Base-by-base conservation (phyloP, 805 yeast genomes). In the Diddensiella santjacobensis region DNA sequence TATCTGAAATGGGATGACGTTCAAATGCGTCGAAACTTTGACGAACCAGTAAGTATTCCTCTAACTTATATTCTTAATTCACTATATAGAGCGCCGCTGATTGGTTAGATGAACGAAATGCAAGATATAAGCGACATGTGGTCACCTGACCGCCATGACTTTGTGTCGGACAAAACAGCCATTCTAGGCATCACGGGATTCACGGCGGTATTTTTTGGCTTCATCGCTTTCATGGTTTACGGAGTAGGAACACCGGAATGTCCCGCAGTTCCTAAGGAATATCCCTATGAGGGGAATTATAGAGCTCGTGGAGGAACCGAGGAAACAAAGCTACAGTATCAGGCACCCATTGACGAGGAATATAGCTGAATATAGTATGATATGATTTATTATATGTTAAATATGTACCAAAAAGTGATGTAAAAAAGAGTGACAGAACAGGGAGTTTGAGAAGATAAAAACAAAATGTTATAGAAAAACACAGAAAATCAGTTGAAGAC, bases 111-210 rank as follows among this genome's bases (percentile, higher is more conserved):
- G 55, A 81, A 81, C 63, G 79, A 81, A 47, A 79, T 81, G 58
- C 84, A 82, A 56, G 96, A 87, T 61, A 70, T 78, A 65, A 73
- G 81, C 61, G 90, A 87, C 65, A 75, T 85, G 74, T 87, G 95
- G 95, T 78, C 95, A 5, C 93, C 95, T 10, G 95, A 87, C 61
- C 76, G 81, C 61, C 79, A 73, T 64, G 80, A 81, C 57, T 65
- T 71, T 33, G 84, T 80, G 29, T 69, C 77, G 35, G 83, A 84
- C 66, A 62, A 66, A 40, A 74, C 78, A 26, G 95, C 95, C 1
- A 65, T 80, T 45, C 73, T 67, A 57, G 79, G 79, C 64, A 76
- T 81, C 54, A 69, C 68, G n/a, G 49, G 54, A 23, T 83, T 83
- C 66, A 77, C 83, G 58, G 80, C 74, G n/a, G 62, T 62, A 3